These are phyloP conservation scores for Tremella yokohamensis DNA, from an alignment of 768 basidiomycete species.

Conservation along the genomic window DNA sequence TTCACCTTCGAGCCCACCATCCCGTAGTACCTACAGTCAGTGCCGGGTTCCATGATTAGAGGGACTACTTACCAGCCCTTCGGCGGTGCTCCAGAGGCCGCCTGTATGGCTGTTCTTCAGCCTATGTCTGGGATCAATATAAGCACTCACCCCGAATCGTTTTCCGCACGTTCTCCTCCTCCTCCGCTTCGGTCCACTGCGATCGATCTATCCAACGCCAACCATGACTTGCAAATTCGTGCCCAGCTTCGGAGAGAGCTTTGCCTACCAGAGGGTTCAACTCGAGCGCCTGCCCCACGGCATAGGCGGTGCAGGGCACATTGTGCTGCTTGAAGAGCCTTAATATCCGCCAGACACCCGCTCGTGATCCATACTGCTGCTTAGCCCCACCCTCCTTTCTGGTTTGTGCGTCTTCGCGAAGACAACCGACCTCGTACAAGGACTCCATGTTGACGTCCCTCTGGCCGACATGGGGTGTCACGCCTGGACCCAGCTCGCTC, in stretches of 20 bases:
- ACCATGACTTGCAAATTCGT: constrained; percentile 43
- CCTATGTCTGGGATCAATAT: too few species aligned
- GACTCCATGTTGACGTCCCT: constrained; percentile 39
- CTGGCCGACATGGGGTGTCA: constrained; percentile 16
- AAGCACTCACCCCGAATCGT: constrained; percentile 20
- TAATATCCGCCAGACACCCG: constrained; percentile 9
- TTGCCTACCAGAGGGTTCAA: constrained; percentile 28
- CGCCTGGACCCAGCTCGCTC: constrained; percentile 36
- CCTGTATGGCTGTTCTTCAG: too few species aligned
- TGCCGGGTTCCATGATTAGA: too few species aligned
- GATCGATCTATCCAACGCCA: constrained; percentile 41
- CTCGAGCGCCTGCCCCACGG: constrained; percentile 27
- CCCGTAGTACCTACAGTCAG: too few species aligned
- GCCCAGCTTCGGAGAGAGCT: constrained; percentile 19
- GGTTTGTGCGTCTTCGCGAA: constrained; percentile 11
- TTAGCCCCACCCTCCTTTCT: constrained; percentile 39
- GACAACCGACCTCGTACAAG: constrained; percentile 30
- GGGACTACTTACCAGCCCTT: too few species aligned
- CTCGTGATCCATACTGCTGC: constrained; percentile 24
- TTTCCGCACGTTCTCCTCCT: constrained; percentile 29
- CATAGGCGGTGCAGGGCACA: constrained; percentile 30
- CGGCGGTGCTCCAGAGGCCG: too few species aligned
- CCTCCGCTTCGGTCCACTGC: constrained; percentile 27
- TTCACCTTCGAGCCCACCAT: background rate
- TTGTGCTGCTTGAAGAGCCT: constrained; percentile 16